Conservation (phyloP, 2,329 filamentous ascomycete genomes). For the Calonectria honghensis region DNA sequence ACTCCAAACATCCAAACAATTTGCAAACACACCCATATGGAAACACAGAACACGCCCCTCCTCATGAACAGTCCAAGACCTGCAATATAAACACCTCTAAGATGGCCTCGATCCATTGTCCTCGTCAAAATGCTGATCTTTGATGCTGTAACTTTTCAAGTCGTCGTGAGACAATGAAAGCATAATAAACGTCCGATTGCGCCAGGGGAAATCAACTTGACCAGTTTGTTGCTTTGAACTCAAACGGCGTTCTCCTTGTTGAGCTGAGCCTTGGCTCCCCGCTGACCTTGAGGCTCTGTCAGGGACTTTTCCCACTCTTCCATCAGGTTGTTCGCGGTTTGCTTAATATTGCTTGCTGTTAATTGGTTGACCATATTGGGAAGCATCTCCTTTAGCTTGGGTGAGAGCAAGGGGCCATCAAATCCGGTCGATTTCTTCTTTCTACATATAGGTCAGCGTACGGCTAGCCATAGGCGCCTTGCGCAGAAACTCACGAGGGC, state of each 20-base stretch:
- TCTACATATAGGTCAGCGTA: slow-evolving; percentile 50
- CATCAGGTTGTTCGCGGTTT: slow-evolving; percentile 90
- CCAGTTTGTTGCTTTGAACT: slow-evolving; percentile 27
- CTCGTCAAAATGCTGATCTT: slow-evolving; percentile 51
- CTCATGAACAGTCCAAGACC: slow-evolving; percentile 45
- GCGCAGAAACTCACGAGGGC: slow-evolving; percentile 66
- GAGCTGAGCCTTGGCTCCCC: slow-evolving; percentile 48
- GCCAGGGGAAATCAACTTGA: slow-evolving; percentile 35
- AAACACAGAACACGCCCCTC: slow-evolving; percentile 34
- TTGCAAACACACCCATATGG: slow-evolving; percentile 38
- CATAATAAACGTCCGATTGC: slow-evolving; percentile 48
- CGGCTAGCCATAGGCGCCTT: background rate
- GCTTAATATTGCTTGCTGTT: slow-evolving; percentile 84
- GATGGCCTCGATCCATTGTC: slow-evolving; percentile 40
- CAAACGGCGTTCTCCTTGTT: slow-evolving; percentile 60
- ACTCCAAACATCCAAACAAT: slow-evolving; percentile 33
- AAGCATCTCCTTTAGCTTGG: slow-evolving; percentile 73
- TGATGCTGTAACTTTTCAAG: slow-evolving; percentile 46
- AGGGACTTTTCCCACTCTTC: slow-evolving; percentile 88
- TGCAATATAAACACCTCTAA: slow-evolving; percentile 44
- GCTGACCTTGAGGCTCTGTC: slow-evolving; percentile 55
- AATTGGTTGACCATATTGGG: slow-evolving; percentile 84
- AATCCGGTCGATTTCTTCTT: slow-evolving; percentile 58
- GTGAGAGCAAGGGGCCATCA: slow-evolving; percentile 60
- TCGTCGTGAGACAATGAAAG: slow-evolving; percentile 44